These are phyloP conservation scores for Debaryomyces coudertii DNA, from an alignment of 1,139 yeast genomes.

Conservation along the genomic window DNA sequence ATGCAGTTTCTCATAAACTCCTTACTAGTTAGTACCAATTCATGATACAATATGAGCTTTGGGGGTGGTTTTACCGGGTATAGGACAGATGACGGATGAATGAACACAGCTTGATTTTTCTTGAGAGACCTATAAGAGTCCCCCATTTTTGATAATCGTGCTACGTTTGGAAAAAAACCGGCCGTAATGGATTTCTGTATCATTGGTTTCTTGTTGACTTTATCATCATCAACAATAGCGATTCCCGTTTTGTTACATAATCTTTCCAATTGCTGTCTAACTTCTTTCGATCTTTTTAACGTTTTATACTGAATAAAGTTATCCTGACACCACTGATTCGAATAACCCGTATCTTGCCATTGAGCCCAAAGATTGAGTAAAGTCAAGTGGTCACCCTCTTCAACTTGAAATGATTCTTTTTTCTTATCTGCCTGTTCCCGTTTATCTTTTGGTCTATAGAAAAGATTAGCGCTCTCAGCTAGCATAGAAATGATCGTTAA, in stretches of 20 bases:
- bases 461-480: constrained; percentile 76
- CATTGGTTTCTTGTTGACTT: constrained; percentile 28
- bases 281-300: constrained; percentile 67
- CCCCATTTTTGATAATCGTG: constrained; percentile 70
- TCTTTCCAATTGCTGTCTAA: constrained; percentile 68
- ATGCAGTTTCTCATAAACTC: constrained; percentile 90
- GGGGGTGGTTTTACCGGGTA: constrained; percentile 69
- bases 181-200: constrained; percentile 72
- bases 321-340: constrained; percentile 86
- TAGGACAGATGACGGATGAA: constrained; percentile 83
- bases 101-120: constrained; percentile 64
- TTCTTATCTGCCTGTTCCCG: constrained; percentile 67
- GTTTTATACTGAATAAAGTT: constrained; percentile 79
- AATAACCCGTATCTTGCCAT: constrained; percentile 74
- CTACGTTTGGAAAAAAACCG: constrained; percentile 85
- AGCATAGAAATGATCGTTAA: constrained; percentile 78
- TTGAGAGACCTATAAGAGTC: constrained; percentile 68
- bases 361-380: constrained; percentile 73
- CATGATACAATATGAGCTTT: constrained; percentile 74
- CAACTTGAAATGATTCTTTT: constrained; percentile 53
- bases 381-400: constrained; percentile 74
- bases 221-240: constrained; percentile 22
- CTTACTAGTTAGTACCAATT: constrained; percentile 80
- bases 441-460: constrained; percentile 73
- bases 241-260: constrained; percentile 67